These are phyloP conservation scores for Chamaecyparis obtusa DNA, from an alignment of 75 land plant genomes.

Conservation along the genomic window DNA sequence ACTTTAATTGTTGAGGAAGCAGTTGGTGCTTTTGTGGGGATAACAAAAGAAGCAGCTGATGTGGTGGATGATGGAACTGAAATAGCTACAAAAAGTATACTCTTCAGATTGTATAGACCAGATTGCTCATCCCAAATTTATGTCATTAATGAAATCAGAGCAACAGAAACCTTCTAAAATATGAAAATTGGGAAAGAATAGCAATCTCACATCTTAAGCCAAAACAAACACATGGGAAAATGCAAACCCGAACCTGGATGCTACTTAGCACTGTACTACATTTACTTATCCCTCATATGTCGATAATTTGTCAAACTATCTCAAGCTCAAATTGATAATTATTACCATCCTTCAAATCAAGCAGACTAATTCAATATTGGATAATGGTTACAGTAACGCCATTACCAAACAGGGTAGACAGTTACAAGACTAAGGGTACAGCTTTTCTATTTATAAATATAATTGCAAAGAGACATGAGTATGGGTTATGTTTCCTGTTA, in stretches of 20 bases:
- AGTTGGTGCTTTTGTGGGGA: neutral
- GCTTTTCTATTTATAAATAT: neutral
- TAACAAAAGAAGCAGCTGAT: neutral
- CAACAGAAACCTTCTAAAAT: neutral
- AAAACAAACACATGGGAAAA: neutral
- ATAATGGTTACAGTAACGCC: neutral
- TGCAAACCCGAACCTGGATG: neutral
- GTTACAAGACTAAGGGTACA: neutral
- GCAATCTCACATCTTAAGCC: neutral
- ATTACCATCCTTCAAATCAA: neutral
- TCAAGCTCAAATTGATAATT: neutral
- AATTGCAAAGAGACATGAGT: neutral
- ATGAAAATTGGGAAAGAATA: neutral
- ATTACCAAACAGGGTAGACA: neutral
- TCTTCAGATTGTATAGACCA: neutral
- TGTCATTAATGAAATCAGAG: neutral
- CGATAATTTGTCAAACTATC: neutral
- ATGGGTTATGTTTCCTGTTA: neutral
- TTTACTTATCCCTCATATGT: neutral
- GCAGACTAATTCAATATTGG: neutral
- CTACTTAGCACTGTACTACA: neutral
- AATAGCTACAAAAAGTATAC: neutral
- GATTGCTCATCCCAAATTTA: neutral
- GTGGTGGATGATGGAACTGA: neutral
- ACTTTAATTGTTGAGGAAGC: conserved; percentile 3